phyloP scores from a whole-genome alignment of 192 early-diverging fungal genomes.

The Allomyces macrogynus region DNA sequence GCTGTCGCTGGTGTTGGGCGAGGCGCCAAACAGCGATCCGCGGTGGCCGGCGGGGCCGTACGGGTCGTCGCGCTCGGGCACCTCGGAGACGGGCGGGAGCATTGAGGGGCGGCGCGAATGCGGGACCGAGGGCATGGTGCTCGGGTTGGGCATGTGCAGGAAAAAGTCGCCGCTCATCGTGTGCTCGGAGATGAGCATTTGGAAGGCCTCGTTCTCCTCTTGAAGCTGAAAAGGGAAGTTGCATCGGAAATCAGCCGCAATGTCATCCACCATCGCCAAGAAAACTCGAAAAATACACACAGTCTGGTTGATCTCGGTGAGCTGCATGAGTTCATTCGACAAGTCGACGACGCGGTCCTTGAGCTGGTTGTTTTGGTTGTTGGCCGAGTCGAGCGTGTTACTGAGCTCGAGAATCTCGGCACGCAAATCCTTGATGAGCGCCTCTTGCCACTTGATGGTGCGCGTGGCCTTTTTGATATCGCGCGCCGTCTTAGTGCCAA shows the following conservation, averaged over 20 bases:
- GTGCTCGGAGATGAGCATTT: conserved; percentile 55
- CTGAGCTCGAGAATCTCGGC: not conserved
- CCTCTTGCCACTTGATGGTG: not conserved
- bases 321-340: conserved; percentile 23
- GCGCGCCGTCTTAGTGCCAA: too few relatives aligned
- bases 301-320: conserved; percentile 41
- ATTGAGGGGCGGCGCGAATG: too few relatives aligned
- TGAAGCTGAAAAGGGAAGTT: conserved; percentile 13
- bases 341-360: not conserved
- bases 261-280: too few relatives aligned
- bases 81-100: too few relatives aligned
- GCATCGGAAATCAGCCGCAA: too few relatives aligned
- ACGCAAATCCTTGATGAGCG: not conserved
- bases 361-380: not conserved
- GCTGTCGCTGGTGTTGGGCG: too few relatives aligned
- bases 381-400: not conserved
- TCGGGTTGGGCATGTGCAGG: conserved; percentile 4
- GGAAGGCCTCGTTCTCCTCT: conserved; percentile 68
- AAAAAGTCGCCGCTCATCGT: conserved; percentile 61
- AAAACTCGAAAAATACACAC: too few relatives aligned
- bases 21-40: too few relatives aligned
- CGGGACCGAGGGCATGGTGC: too few relatives aligned
- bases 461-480: not conserved
- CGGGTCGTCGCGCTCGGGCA: too few relatives aligned
- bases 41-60: too few relatives aligned